Evolutionary conservation across 108 stramenopile species (phyloP).

Genomic region (Cyclotella kingstonii): DNA sequence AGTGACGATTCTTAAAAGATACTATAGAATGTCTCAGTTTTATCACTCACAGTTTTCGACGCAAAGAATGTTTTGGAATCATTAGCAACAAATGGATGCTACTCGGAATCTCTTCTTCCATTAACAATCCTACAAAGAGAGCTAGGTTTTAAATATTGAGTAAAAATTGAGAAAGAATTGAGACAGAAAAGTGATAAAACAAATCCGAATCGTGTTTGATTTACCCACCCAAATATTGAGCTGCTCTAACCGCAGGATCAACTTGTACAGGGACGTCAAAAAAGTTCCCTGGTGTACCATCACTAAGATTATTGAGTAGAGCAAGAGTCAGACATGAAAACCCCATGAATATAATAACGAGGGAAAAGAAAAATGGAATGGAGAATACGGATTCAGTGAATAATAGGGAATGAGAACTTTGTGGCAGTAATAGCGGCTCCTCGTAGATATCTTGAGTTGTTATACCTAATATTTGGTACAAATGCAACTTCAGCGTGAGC

Average conservation of each 20-base stretch:
- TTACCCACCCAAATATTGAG: conserved; percentile 21
- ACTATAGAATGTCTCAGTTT: too few relatives aligned
- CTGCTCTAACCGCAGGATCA: conserved; percentile 1
- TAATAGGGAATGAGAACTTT: conserved; percentile 24
- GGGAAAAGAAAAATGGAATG: conserved; percentile 12
- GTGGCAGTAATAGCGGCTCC: conserved; percentile 15
- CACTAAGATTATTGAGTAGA: conserved; percentile 11
- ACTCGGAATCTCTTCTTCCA: conserved; percentile 38
- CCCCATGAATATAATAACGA: conserved; percentile 5
- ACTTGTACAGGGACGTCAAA: conserved; percentile 17
- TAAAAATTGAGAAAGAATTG: not conserved
- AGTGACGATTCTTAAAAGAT: not conserved
- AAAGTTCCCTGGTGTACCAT: not conserved
- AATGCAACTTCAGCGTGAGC: too few relatives aligned
- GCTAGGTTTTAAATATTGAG: not conserved
- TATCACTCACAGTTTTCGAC: conserved; percentile 4
- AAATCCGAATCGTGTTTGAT: too few relatives aligned
- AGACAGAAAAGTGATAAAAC: not conserved
- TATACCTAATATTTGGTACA: too few relatives aligned
- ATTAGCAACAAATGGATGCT: conserved; percentile 12
- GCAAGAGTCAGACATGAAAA: conserved; percentile 12
- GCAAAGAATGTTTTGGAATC: conserved; percentile 21
- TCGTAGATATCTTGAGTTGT: too few relatives aligned
- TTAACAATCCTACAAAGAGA: conserved; percentile 2
- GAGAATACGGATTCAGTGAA: conserved; percentile 27